Percentiles rank a stretch among this genome's conserved stretches.
These are phyloP conservation scores for Podila verticillata DNA, from an alignment of 192 early-diverging fungal genomes.

Conservation along the genomic window DNA sequence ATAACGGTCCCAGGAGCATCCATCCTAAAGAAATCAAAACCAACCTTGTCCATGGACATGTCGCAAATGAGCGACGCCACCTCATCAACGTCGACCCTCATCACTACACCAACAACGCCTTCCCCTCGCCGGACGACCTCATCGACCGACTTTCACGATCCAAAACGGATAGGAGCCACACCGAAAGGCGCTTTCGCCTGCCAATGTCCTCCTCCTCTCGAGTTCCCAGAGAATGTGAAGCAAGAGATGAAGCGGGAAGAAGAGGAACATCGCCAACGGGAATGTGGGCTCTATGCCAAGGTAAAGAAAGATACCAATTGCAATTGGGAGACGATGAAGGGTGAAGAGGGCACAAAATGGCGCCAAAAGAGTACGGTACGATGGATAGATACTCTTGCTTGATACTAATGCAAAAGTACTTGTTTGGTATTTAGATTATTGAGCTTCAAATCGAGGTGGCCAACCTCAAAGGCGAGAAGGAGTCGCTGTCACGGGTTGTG, in stretches of 20 bases:
- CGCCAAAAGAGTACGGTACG: neutral
- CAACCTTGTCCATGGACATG: neutral
- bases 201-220: conserved; percentile 21
- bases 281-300: conserved; percentile 41
- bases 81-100: too few species aligned
- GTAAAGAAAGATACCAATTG: conserved; percentile 4
- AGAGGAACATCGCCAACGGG: conserved; percentile 28
- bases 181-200: neutral
- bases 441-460: conserved; percentile 47
- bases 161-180: neutral
- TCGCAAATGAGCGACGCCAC: neutral
- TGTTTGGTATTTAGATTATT: conserved; percentile 22
- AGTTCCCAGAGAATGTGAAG: conserved; percentile 36
- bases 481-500: conserved; percentile 16
- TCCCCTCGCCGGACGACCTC: conserved; percentile 13
- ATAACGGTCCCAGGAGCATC: neutral
- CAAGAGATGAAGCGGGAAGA: conserved; percentile 31
- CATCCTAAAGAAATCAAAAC: neutral
- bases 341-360: neutral
- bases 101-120: conserved; percentile 11
- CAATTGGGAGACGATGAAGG: too few species aligned
- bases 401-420: neutral
- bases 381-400: neutral
- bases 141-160: neutral
- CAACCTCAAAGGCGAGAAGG: conserved; percentile 45